Percentiles rank a stretch among this genome's conserved stretches.
Conservation (phyloP, 306 rosid species). For the Gleditsia sinensis region DNA sequence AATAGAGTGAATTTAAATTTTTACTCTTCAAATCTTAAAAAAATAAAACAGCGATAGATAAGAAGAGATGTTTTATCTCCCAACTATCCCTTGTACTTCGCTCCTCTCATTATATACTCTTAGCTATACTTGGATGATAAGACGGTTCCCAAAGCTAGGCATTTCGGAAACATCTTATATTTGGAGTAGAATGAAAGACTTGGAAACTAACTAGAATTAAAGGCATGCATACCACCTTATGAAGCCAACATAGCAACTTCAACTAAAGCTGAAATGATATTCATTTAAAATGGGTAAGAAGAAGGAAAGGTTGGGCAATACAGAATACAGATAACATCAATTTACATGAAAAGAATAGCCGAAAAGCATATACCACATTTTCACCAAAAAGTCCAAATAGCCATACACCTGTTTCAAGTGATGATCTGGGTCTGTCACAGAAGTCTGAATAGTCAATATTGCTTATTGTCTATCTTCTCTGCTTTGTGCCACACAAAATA, state of each 20-base stretch:
- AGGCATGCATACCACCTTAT: background rate
- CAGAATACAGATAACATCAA: slow-evolving; percentile 25
- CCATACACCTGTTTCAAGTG: slow-evolving; percentile 25
- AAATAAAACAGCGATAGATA: too few relatives aligned
- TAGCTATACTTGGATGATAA: too few relatives aligned
- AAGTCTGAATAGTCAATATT: slow-evolving; percentile 23
- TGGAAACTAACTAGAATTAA: background rate
- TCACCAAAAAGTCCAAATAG: slow-evolving; percentile 28
- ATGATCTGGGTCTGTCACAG: slow-evolving; percentile 34
- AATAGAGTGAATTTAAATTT: too few relatives aligned
- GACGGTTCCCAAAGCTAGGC: too few relatives aligned
- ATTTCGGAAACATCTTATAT: background rate
- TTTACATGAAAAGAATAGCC: slow-evolving; percentile 19
- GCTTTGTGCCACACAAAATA: slow-evolving; percentile 36
- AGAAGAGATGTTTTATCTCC: too few relatives aligned
- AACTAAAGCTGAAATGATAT: slow-evolving; percentile 10
- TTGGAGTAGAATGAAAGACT: background rate
- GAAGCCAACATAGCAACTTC: slow-evolving; percentile 1
- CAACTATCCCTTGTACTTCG: too few relatives aligned
- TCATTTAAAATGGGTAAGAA: background rate
- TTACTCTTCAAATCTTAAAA: too few relatives aligned
- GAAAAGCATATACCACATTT: slow-evolving; percentile 5
- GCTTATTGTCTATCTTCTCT: slow-evolving; percentile 28
- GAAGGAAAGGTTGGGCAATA: background rate
- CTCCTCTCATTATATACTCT: too few relatives aligned